phyloP scores from a whole-genome alignment of 2,329 filamentous ascomycete species.

The Reticulascus tulasneorum region DNA sequence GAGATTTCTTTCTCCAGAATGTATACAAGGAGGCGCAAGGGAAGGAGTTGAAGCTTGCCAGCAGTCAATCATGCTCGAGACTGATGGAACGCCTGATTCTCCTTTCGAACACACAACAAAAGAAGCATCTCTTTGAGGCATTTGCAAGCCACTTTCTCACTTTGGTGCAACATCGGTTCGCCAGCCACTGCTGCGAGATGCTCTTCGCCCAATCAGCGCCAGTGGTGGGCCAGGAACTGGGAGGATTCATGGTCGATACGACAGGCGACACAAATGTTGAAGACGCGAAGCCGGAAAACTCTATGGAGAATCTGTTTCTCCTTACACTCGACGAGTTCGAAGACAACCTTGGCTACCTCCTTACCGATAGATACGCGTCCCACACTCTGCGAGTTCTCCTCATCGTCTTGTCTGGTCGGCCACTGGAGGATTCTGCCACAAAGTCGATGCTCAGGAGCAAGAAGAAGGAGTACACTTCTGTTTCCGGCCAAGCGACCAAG shows the following conservation, averaged over 20 bases:
- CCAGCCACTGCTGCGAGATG: slow-evolving; percentile 94
- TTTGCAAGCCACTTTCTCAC: slow-evolving; percentile 85
- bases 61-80: slow-evolving; percentile 91
- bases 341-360: slow-evolving; percentile 72
- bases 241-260: slow-evolving; percentile 36
- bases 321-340: slow-evolving; percentile 84
- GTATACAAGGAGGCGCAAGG: slow-evolving; percentile 83
- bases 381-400: slow-evolving; percentile 85
- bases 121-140: slow-evolving; percentile 81
- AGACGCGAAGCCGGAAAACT: slow-evolving; percentile 46
- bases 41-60: slow-evolving; percentile 94
- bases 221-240: slow-evolving; percentile 69
- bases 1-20: slow-evolving; percentile 68
- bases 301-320: slow-evolving; percentile 83
- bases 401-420: slow-evolving; percentile 77
- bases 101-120: slow-evolving; percentile 71
- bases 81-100: slow-evolving; percentile 89
- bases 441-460: slow-evolving; percentile 83
- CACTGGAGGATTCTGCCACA: slow-evolving; percentile 65
- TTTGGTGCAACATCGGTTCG: slow-evolving; percentile 91
- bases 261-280: slow-evolving; percentile 40
- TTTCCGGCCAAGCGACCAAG: slow-evolving; percentile 48
- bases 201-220: slow-evolving; percentile 82
- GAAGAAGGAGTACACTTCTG: slow-evolving; percentile 79
- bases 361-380: slow-evolving; percentile 86